These are phyloP conservation scores for Pleurotus sapidus DNA, from an alignment of 768 basidiomycete species.

Conservation along the genomic window DNA sequence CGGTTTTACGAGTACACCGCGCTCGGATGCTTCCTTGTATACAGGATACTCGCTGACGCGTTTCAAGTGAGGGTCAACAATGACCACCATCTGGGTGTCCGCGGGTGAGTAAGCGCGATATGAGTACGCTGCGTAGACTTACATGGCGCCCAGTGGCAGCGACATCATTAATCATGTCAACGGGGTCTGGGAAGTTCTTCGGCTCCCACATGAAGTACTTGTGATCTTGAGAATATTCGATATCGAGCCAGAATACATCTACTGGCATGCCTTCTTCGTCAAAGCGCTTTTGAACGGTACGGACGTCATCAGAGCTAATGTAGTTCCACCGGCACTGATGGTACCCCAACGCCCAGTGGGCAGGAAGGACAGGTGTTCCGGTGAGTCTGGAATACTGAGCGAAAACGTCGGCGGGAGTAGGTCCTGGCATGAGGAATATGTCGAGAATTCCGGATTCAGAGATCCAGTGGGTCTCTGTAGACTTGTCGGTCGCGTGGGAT, in stretches of 20 bases:
- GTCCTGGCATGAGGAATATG: constrained; percentile 90
- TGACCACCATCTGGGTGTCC: constrained; percentile 86
- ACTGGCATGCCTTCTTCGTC: constrained; percentile 95
- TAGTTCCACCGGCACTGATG: constrained; percentile 99
- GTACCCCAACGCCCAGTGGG: constrained; percentile 89
- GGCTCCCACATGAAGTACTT: constrained; percentile 98
- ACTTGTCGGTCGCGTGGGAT: constrained; percentile 59
- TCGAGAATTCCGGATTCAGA: constrained; percentile 97
- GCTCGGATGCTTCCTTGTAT: constrained; percentile 80
- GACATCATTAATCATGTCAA: constrained; percentile 89
- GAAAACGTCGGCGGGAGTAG: constrained; percentile 79
- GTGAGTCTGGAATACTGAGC: constrained; percentile 83
- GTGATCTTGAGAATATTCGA: constrained; percentile 92
- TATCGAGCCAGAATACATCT: constrained; percentile 97
- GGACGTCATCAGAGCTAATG: constrained; percentile 83
- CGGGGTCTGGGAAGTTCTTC: constrained; percentile 90
- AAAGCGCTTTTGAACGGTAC: constrained; percentile 80
- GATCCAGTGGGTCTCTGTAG: constrained; percentile 93
- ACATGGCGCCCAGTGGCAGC: constrained; percentile 86
- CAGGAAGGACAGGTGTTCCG: constrained; percentile 84
- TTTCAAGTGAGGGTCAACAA: constrained; percentile 96
- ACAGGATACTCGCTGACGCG: constrained; percentile 75
- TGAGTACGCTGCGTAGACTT: background rate
- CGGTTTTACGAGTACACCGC: constrained; percentile 80
- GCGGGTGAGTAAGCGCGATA: background rate